Evolutionary conservation across 2,329 filamentous ascomycete species (phyloP), one percentile per base, ranked within the genome.

Genomic region (Talaromyces piceae): DNA sequence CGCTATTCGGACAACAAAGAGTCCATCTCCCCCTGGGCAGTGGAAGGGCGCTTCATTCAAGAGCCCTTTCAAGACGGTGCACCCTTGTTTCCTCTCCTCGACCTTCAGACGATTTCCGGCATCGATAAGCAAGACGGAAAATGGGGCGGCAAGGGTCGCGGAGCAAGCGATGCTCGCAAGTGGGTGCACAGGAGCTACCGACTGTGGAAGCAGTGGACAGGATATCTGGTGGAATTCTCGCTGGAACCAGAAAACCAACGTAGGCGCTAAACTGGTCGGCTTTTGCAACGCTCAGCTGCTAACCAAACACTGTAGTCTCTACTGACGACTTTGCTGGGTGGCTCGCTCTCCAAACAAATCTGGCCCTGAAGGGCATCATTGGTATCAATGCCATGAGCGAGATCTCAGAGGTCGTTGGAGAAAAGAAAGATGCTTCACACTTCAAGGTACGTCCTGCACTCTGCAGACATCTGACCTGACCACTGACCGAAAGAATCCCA

Each of bases 291-390:
- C n/a, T 26, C 12, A 28, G 3, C 6, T 45, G 9, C 22, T 26
- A 13, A 39, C 41, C 48, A 23, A 51, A 27, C 16, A 30, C 12
- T 23, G 18, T 41, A 79, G 77, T 93, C 13, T 89, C 83, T 18
- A 93, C 88, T 1, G 88, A 93, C 61, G 88, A 93, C 63, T 93
- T 91, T 65, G 87, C 88, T 1, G 88, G 88, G 37, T 84, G 84
- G 66, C 75, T 90, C 18, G 79, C 83, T 4, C 83, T 91, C 56
- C 87, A 91, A 66, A 91, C 87, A 2, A 91, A 93, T 61, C 74
- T 93, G 20, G 88, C 87, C 0, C 75, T 93, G 54, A 93, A 93
- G 68, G 88, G 88, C 41, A 91, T 91, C 58, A 82, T 93, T 51
- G 88, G 86, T 20, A 86, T 91, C 65, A 82, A 83, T 63, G 87